Conservation (phyloP, 23 red algal species). For the Gracilaria gracilis region DNA sequence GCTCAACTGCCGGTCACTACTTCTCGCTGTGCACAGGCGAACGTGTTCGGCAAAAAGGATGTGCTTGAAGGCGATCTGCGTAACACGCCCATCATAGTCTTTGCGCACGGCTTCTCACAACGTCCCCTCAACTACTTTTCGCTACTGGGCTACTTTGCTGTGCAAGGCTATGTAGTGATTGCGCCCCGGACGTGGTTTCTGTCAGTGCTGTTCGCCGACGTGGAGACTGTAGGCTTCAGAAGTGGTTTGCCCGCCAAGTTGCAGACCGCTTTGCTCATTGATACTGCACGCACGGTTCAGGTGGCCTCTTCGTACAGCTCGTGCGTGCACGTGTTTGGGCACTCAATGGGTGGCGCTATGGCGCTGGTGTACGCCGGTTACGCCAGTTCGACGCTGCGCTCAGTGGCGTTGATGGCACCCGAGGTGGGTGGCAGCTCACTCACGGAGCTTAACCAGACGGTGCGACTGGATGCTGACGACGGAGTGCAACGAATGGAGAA, state of each 20-base stretch:
- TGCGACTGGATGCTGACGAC: neutral
- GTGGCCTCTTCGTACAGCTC: neutral
- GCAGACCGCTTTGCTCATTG: slow-evolving; percentile 20
- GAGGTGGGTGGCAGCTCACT: neutral
- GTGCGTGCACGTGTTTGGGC: neutral
- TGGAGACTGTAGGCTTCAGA: neutral
- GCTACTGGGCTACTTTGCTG: neutral
- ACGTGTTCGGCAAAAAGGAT: neutral
- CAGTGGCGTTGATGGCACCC: slow-evolving; percentile 4
- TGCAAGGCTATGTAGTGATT: slow-evolving; percentile 3
- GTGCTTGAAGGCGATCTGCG: neutral
- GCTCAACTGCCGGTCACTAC: neutral
- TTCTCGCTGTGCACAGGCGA: neutral
- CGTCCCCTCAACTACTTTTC: neutral
- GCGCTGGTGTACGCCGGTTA: neutral
- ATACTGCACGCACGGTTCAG: neutral
- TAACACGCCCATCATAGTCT: neutral
- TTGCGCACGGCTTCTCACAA: slow-evolving; percentile 6
- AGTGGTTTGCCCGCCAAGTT: neutral
- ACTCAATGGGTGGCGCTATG: slow-evolving; percentile 29
- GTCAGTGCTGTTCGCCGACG: neutral
- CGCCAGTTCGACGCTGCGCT: neutral
- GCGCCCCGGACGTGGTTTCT: neutral
- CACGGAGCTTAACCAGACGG: neutral
- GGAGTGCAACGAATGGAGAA: neutral